These are phyloP conservation scores for Pythium chondricola DNA, from an alignment of 352 stramenopile species.

Conservation along the genomic window DNA sequence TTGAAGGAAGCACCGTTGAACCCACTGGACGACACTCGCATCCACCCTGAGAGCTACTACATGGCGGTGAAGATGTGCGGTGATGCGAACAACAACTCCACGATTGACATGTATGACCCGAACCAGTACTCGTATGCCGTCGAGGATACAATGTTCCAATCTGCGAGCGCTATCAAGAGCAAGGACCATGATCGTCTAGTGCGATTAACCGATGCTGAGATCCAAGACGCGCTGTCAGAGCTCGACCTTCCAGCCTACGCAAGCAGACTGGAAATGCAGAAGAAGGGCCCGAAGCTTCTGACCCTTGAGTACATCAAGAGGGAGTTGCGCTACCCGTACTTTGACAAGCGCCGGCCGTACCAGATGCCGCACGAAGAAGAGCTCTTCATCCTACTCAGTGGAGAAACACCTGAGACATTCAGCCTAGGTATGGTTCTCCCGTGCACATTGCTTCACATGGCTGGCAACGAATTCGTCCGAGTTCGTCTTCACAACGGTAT, in stretches of 20 bases:
- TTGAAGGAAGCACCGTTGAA: constrained; percentile 82
- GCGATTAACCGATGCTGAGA: constrained; percentile 55
- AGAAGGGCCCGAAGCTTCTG: constrained; percentile 83
- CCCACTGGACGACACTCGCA: constrained; percentile 81
- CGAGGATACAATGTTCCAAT: constrained; percentile 90
- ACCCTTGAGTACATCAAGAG: constrained; percentile 88
- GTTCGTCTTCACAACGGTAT: constrained; percentile 84
- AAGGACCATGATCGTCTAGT: constrained; percentile 17
- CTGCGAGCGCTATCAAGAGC: constrained; percentile 61
- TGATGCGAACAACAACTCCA: constrained; percentile 88
- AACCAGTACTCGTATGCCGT: constrained; percentile 89
- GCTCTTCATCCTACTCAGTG: constrained; percentile 82
- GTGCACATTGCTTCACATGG: constrained; percentile 80
- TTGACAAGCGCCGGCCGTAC: constrained; percentile 84
- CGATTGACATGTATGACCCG: constrained; percentile 88
- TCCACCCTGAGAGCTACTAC: constrained; percentile 88
- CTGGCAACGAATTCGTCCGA: constrained; percentile 69
- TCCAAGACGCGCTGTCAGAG: constrained; percentile 82
- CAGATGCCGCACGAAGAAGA: constrained; percentile 80
- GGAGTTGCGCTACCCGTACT: constrained; percentile 86
- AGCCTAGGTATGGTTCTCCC: constrained; percentile 82
- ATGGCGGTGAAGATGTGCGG: constrained; percentile 90
- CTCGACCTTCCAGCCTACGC: constrained; percentile 85
- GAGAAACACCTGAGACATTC: constrained; percentile 76
- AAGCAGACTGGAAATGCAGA: constrained; percentile 79